Evolutionary conservation across 139 green algal genomes (phyloP).

Genomic region (Coccomyxa sp.): DNA sequence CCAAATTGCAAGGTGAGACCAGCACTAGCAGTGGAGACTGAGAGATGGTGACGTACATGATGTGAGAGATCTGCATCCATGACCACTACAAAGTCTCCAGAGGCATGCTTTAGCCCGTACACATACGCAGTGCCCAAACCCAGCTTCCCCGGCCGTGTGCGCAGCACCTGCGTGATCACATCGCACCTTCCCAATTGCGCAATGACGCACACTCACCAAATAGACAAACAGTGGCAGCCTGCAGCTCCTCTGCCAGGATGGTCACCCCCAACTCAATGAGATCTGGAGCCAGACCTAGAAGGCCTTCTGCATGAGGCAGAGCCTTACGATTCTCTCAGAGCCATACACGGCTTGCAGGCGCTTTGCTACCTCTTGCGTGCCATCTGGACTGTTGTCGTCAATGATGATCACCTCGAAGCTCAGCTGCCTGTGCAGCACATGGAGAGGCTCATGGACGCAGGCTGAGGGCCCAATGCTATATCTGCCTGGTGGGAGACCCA

Average conservation of each 20-base stretch:
- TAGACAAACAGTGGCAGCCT: no score
- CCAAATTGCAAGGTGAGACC: neutral
- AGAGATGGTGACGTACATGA: slow-evolving; percentile 51
- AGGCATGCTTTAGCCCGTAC: slow-evolving; percentile 60
- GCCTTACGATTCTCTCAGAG: slow-evolving; percentile 44
- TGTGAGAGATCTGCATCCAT: slow-evolving; percentile 98
- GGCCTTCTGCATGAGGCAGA: neutral
- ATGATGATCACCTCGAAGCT: slow-evolving; percentile 90
- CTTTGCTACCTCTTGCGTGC: slow-evolving; percentile 74
- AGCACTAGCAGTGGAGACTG: neutral
- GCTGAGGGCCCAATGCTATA: neutral
- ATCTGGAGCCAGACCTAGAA: no score
- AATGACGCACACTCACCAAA: no score
- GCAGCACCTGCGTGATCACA: slow-evolving; percentile 55
- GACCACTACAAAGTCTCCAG: slow-evolving; percentile 81
- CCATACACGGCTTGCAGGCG: slow-evolving; percentile 61
- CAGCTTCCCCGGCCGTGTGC: slow-evolving; percentile 64
- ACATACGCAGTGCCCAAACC: slow-evolving; percentile 79
- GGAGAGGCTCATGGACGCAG: no score
- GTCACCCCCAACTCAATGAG: no score
- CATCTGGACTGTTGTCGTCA: slow-evolving; percentile 93
- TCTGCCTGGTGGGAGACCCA: no score
- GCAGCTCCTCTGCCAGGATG: no score
- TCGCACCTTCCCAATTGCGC: no score
- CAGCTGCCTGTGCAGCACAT: slow-evolving; percentile 22